These are phyloP conservation scores for Mycena latifolia DNA, from an alignment of 768 basidiomycete genomes.

Conservation along the genomic window DNA sequence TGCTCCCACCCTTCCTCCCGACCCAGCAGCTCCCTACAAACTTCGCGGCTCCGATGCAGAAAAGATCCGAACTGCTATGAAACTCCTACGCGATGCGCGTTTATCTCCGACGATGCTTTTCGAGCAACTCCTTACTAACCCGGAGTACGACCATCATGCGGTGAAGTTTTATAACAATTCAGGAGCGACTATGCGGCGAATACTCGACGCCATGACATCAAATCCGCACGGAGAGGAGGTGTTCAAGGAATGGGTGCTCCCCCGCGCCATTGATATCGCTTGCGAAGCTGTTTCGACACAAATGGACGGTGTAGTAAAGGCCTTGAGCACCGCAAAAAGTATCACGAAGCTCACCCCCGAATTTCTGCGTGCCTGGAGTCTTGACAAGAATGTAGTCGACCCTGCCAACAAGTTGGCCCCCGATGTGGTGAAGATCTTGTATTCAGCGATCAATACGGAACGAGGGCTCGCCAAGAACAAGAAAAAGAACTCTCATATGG, in stretches of 20 bases:
- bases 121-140: not conserved
- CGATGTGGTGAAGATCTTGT: too few species aligned
- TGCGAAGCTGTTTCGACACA: not conserved
- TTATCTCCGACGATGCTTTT: not conserved
- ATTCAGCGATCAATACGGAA: too few species aligned
- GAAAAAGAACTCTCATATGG: not conserved
- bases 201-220: not conserved
- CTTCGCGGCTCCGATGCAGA: not conserved
- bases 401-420: not conserved
- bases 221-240: too few species aligned
- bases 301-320: slow-evolving; percentile 1
- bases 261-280: not conserved
- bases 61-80: not conserved
- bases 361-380: slow-evolving; percentile 12
- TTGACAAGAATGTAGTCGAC: not conserved
- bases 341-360: not conserved
- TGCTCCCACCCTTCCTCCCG: not conserved
- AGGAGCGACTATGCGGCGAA: not conserved
- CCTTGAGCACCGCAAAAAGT: not conserved
- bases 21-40: not conserved
- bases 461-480: not conserved
- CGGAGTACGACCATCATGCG: not conserved
- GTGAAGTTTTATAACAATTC: not conserved
- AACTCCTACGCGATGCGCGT: not conserved
- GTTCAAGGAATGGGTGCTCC: not conserved